Conservation (phyloP, 164 flowering plant species). For the Warburgia ugandensis region DNA sequence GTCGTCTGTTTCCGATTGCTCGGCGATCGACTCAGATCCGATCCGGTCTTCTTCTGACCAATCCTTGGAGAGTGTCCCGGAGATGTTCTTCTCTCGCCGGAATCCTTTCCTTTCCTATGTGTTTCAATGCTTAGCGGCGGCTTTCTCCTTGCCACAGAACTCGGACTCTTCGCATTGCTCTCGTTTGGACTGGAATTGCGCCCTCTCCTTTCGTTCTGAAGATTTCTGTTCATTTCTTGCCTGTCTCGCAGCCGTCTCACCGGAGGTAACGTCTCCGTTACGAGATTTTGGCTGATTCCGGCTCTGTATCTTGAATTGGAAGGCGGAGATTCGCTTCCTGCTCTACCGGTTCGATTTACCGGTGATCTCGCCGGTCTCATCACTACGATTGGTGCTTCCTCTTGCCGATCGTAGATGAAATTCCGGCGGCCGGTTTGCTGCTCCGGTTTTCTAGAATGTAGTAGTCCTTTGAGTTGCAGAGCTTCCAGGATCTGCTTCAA, state of each 20-base stretch:
- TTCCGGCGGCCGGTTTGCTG: slow-evolving; percentile 28
- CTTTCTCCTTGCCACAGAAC: slow-evolving; percentile 27
- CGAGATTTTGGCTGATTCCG: slow-evolving; percentile 21
- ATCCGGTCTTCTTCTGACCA: slow-evolving; percentile 19
- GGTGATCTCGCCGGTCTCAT: slow-evolving; percentile 46
- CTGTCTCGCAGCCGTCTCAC: slow-evolving; percentile 34
- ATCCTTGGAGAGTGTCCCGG: slow-evolving; percentile 50
- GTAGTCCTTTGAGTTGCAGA: slow-evolving; percentile 81
- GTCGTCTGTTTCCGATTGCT: slow-evolving; percentile 28
- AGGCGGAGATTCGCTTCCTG: slow-evolving; percentile 27
- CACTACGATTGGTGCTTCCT: slow-evolving; percentile 56
- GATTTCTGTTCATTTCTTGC: slow-evolving; percentile 16
- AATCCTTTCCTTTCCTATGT: slow-evolving; percentile 31
- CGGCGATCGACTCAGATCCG: slow-evolving; percentile 44
- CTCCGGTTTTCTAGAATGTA: slow-evolving; percentile 39
- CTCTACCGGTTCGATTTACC: slow-evolving; percentile 12
- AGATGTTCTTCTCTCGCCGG: slow-evolving; percentile 31
- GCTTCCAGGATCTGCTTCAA: slow-evolving; percentile 89
- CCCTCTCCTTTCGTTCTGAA: slow-evolving; percentile 14
- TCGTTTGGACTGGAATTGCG: slow-evolving; percentile 30
- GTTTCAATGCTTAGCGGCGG: slow-evolving; percentile 30
- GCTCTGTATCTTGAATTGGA: slow-evolving; percentile 26
- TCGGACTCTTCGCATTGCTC: slow-evolving; percentile 33
- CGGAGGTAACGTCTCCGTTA: slow-evolving; percentile 20
- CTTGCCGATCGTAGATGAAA: slow-evolving; percentile 38